phyloP scores from a whole-genome alignment of 1,284 basidiomycete species.

The Afroboletus lepidellus region DNA sequence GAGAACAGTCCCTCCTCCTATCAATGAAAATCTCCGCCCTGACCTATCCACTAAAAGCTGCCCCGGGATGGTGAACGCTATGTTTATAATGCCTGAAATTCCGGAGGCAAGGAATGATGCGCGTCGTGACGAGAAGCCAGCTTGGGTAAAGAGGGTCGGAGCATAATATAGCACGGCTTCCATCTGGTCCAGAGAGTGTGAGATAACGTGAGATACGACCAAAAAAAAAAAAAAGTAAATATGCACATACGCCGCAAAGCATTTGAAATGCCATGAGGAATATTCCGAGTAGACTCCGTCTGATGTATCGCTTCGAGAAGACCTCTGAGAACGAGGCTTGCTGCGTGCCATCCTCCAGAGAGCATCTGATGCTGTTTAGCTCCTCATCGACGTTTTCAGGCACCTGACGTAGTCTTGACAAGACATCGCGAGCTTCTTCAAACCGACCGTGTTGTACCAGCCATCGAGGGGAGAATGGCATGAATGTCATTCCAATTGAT shows the following conservation, averaged over 20 bases:
- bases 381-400: slow-evolving; percentile 22
- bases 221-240: slow-evolving; percentile 8
- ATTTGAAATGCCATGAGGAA: slow-evolving; percentile 49
- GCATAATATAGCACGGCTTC: slow-evolving; percentile 42
- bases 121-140: slow-evolving; percentile 44
- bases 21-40: slow-evolving; percentile 43
- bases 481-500: slow-evolving; percentile 44
- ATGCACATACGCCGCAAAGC: slow-evolving; percentile 36
- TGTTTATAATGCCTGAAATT: slow-evolving; percentile 48
- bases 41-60: slow-evolving; percentile 46
- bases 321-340: slow-evolving; percentile 27
- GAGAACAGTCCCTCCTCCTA: slow-evolving; percentile 46
- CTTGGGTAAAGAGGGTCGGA: slow-evolving; percentile 51
- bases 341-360: slow-evolving; percentile 22
- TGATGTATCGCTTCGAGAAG: slow-evolving; percentile 33
- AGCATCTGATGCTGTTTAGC: slow-evolving; percentile 20
- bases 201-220: slow-evolving; percentile 23
- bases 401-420: slow-evolving; percentile 16
- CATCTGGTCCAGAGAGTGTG: slow-evolving; percentile 13
- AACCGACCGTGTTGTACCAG: slow-evolving; percentile 43
- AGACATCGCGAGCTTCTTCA: slow-evolving; percentile 40
- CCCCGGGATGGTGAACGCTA: slow-evolving; percentile 42
- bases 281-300: slow-evolving; percentile 43
- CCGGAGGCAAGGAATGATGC: slow-evolving; percentile 53
- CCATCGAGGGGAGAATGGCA: slow-evolving; percentile 57